Evolutionary conservation across 805 yeast genomes (phyloP).

Genomic region (Suhomyces canberraensis): DNA sequence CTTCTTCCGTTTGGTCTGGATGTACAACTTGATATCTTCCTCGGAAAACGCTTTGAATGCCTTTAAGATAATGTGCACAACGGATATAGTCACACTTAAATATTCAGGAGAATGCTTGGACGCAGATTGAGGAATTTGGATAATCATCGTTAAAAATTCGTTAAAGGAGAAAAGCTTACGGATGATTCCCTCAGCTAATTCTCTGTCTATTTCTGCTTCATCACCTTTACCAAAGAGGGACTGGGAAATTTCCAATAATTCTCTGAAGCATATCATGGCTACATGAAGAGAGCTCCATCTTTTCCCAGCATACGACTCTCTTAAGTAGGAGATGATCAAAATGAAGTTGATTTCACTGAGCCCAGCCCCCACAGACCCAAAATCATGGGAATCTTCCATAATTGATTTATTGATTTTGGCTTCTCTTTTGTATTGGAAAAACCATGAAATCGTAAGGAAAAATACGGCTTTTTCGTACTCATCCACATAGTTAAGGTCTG

Average conservation of each 20-base stretch:
- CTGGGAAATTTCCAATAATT: constrained; percentile 50
- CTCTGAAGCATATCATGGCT: constrained; percentile 62
- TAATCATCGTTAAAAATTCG: constrained; percentile 52
- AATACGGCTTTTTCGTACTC: constrained; percentile 43
- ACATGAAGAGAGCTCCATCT: constrained; percentile 67
- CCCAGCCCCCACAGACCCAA: constrained; percentile 50
- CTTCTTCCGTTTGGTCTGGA: constrained; percentile 43
- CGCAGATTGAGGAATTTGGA: constrained; percentile 61
- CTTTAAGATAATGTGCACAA: constrained; percentile 62
- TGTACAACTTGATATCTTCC: constrained; percentile 49
- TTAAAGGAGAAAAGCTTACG: constrained; percentile 70
- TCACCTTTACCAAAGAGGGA: constrained; percentile 43
- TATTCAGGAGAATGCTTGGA: constrained; percentile 60
- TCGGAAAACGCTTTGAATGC: constrained; percentile 64
- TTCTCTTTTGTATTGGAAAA: constrained; percentile 60
- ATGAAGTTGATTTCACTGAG: constrained; percentile 61
- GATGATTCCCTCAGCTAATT: constrained; percentile 54
- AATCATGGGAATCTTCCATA: constrained; percentile 29
- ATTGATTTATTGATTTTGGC: constrained; percentile 7
- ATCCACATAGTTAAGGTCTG: constrained; percentile 30
- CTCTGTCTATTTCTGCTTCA: constrained; percentile 35
- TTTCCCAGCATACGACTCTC: constrained; percentile 38
- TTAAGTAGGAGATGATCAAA: constrained; percentile 45
- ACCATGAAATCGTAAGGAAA: constrained; percentile 69
- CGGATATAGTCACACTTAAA: constrained; percentile 57